These are phyloP conservation scores for Penicillium diatomitis DNA, from an alignment of 495 filamentous ascomycete species.

Conservation along the genomic window DNA sequence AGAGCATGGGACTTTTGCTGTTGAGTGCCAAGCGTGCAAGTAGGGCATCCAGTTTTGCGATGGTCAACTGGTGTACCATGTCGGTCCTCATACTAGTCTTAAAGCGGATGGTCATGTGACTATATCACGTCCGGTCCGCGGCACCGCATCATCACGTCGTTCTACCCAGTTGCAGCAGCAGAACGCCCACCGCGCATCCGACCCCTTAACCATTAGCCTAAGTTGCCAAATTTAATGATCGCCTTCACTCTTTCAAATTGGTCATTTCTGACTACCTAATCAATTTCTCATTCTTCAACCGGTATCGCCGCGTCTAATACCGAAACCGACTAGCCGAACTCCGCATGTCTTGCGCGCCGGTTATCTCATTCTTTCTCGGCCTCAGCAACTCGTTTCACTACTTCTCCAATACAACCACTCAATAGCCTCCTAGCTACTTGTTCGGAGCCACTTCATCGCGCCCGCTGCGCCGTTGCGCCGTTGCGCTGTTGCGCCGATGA, in stretches of 20 bases:
- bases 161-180: conserved; percentile 17
- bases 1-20: too few relatives aligned
- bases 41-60: too few relatives aligned
- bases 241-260: conserved; percentile 14
- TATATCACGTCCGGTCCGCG: conserved; percentile 24
- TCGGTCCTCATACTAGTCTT: conserved; percentile 12
- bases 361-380: conserved; percentile 35
- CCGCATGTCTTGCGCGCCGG: conserved; percentile 45
- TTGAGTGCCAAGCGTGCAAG: too few relatives aligned
- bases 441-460: conserved; percentile 13
- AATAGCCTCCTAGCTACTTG: too few relatives aligned
- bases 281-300: conserved; percentile 13
- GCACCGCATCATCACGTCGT: conserved; percentile 37
- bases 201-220: conserved; percentile 6
- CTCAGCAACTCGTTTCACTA: not conserved
- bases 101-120: conserved; percentile 27
- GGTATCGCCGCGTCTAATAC: conserved; percentile 24
- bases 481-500: conserved; percentile 8
- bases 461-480: conserved; percentile 5
- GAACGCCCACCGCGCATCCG: conserved; percentile 12
- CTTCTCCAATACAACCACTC: too few relatives aligned
- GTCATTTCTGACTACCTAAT: conserved; percentile 8
- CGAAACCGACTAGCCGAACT: conserved; percentile 34
- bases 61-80: too few relatives aligned
- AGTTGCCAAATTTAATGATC: conserved; percentile 24